phyloP scores from a whole-genome alignment of 371 early-diverging fungal species.

The Lichtheimia ramosa region DNA sequence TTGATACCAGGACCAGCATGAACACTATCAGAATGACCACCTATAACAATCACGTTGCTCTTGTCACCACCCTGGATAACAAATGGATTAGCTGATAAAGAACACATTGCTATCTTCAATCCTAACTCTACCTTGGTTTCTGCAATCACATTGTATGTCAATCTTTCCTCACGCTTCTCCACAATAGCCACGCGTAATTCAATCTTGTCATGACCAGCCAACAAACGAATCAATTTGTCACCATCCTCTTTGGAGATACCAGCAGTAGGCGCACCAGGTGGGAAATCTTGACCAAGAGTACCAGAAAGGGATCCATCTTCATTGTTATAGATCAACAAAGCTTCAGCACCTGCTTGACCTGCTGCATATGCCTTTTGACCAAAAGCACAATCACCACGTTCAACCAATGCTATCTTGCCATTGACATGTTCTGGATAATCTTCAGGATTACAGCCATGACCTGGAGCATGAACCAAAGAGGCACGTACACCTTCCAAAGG shows the following conservation, averaged over 20 bases:
- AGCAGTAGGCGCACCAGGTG: slow-evolving; percentile 15
- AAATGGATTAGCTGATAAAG: not conserved
- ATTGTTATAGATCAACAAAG: slow-evolving; percentile 47
- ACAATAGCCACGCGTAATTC: slow-evolving; percentile 9
- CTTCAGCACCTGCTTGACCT: slow-evolving; percentile 43
- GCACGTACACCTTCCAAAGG: slow-evolving; percentile 12
- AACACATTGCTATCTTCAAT: too few species aligned
- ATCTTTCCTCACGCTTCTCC: slow-evolving; percentile 17
- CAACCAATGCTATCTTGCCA: slow-evolving; percentile 47
- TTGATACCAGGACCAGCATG: slow-evolving; percentile 70
- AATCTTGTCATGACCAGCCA: slow-evolving; percentile 3
- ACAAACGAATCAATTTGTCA: not conserved
- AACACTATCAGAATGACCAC: slow-evolving; percentile 54
- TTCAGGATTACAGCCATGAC: slow-evolving; percentile 9
- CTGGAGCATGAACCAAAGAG: slow-evolving; percentile 3
- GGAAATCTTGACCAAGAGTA: slow-evolving; percentile 11
- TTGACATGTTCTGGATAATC: slow-evolving; percentile 17
- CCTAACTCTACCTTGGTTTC: slow-evolving; percentile 12
- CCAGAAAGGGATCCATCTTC: slow-evolving; percentile 19
- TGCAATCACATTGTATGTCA: slow-evolving; percentile 18
- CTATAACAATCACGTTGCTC: slow-evolving; percentile 19
- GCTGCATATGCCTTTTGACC: slow-evolving; percentile 47
- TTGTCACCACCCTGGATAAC: slow-evolving; percentile 15
- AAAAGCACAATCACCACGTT: slow-evolving; percentile 58
- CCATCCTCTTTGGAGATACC: slow-evolving; percentile 18